These are phyloP conservation scores for Lolium rigidum DNA, from an alignment of 176 grass and related monocot genomes.

Conservation along the genomic window DNA sequence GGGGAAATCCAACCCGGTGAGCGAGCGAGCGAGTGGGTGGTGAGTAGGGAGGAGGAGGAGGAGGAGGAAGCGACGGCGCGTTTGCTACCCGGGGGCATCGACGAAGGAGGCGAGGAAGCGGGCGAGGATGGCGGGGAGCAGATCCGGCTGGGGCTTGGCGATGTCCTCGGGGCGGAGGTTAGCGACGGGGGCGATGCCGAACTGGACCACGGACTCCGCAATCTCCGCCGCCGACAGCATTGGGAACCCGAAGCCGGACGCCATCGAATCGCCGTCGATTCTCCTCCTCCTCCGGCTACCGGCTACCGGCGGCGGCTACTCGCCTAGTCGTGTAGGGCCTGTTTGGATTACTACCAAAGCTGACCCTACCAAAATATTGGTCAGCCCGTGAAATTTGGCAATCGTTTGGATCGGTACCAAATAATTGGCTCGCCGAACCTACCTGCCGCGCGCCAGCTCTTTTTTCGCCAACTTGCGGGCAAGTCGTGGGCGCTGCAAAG, in stretches of 20 bases:
- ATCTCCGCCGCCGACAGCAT: slow-evolving; percentile 46
- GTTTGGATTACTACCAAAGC: too few relatives aligned
- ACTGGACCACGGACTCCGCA: slow-evolving; percentile 23
- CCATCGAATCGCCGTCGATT: slow-evolving; percentile 23
- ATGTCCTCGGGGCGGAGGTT: slow-evolving; percentile 49
- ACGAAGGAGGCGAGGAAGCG: slow-evolving; percentile 43
- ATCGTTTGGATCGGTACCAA: too few relatives aligned
- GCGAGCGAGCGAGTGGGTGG: background rate
- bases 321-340: background rate
- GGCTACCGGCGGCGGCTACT: background rate
- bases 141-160: slow-evolving; percentile 43
- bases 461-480: too few relatives aligned
- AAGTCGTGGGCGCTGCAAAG: too few relatives aligned
- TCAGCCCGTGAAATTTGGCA: too few relatives aligned
- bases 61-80: background rate
- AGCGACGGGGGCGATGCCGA: slow-evolving; percentile 45
- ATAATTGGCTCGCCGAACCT: too few relatives aligned
- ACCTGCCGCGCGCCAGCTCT: too few relatives aligned
- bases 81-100: slow-evolving; percentile 33
- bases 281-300: background rate
- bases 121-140: slow-evolving; percentile 48
- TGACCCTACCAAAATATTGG: too few relatives aligned
- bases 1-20: background rate
- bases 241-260: slow-evolving; percentile 58
- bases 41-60: background rate